Evolutionary conservation across 2,329 filamentous ascomycete species (phyloP).

Genomic region (Trichophyton simii): DNA sequence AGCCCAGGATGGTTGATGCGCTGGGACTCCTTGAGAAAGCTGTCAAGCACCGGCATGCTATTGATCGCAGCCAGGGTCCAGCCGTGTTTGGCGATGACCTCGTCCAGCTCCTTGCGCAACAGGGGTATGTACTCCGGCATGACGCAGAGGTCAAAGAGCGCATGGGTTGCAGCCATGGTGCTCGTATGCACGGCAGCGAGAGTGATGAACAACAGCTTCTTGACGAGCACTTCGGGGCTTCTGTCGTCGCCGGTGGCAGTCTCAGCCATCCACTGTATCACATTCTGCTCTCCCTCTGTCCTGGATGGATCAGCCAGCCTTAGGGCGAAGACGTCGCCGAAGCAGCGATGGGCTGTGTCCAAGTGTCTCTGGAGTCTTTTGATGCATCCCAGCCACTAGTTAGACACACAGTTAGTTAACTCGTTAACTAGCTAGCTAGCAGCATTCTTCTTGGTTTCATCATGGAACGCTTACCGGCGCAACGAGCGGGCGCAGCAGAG

Average conservation of each 20-base stretch:
- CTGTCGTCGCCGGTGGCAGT: background rate
- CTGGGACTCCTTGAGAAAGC: constrained; percentile 17
- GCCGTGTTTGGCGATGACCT: too few relatives aligned
- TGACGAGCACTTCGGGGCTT: constrained; percentile 9
- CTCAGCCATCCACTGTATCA: constrained; percentile 1
- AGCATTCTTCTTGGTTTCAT: background rate
- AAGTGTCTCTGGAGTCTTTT: too few relatives aligned
- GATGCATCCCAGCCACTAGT: too few relatives aligned
- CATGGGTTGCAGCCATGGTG: constrained; percentile 9
- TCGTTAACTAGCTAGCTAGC: too few relatives aligned
- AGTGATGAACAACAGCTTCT: constrained; percentile 7
- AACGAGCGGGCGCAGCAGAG: constrained; percentile 22
- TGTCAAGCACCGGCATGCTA: constrained; percentile 11
- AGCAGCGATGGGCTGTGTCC: too few relatives aligned
- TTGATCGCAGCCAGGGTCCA: too few relatives aligned
- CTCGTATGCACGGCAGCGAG: constrained; percentile 14
- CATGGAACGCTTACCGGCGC: constrained; percentile 12
- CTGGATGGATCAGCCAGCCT: too few relatives aligned
- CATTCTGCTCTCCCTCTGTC: too few relatives aligned
- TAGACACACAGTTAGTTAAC: too few relatives aligned
- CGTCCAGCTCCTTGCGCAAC: constrained; percentile 5
- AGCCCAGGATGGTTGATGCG: constrained; percentile 13
- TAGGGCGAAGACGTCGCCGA: too few relatives aligned
- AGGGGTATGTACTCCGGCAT: constrained; percentile 16
- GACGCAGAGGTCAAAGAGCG: constrained; percentile 14